Evolutionary conservation across 202 grass and related monocot species (phyloP).

Genomic region (Panicum hallii): DNA sequence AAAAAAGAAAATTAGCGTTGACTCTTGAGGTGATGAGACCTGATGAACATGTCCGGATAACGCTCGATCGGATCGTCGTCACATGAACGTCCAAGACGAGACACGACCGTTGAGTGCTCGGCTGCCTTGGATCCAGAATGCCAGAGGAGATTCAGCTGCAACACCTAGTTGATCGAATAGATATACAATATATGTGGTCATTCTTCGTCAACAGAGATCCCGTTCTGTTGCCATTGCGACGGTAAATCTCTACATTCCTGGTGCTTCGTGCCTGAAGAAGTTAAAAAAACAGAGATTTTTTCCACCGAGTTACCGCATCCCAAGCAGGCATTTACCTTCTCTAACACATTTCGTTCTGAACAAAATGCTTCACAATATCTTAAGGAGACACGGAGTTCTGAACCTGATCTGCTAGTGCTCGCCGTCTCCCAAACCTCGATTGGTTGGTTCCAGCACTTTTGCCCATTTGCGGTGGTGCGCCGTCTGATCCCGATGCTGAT

Average conservation of each 20-base stretch:
- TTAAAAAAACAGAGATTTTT: neutral
- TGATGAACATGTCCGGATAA: conserved; percentile 57
- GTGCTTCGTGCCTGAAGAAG: conserved; percentile 21
- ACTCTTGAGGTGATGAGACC: conserved; percentile 28
- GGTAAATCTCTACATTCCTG: neutral
- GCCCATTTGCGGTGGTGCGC: conserved; percentile 28
- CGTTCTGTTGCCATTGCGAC: conserved; percentile 15
- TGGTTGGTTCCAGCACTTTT: conserved; percentile 34
- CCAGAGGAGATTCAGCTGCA: conserved; percentile 9
- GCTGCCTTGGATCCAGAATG: conserved; percentile 25
- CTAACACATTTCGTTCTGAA: neutral
- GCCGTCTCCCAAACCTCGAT: neutral
- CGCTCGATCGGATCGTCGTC: conserved; percentile 40
- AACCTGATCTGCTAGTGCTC: neutral
- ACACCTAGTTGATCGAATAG: conserved; percentile 11
- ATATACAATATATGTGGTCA: neutral
- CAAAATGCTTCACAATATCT: neutral
- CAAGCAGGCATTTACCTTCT: neutral
- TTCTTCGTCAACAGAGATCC: conserved; percentile 29
- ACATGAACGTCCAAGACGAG: conserved; percentile 35
- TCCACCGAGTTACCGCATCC: neutral
- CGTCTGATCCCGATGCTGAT: conserved; percentile 32
- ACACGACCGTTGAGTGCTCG: conserved; percentile 39
- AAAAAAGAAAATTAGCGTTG: conserved; percentile 23
- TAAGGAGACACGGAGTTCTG: neutral